phyloP scores from a whole-genome alignment of 805 yeast species.

The Candida bentonensis region DNA sequence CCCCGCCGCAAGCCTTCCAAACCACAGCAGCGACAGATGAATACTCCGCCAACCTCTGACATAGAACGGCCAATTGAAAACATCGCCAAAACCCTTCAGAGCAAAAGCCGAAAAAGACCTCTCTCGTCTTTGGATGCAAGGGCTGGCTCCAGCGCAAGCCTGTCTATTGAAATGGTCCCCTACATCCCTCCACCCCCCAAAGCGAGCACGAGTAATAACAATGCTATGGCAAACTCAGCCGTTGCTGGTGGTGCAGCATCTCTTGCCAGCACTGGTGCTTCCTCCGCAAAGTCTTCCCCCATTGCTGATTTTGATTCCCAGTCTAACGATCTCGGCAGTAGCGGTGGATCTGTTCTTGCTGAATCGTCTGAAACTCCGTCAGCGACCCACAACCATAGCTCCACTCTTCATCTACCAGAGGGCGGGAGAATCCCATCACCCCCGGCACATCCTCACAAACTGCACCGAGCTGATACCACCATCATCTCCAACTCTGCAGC shows the following conservation, averaged over 20 bases:
- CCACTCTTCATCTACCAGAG: background rate
- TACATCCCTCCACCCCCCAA: background rate
- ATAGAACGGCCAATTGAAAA: background rate
- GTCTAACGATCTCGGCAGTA: too few relatives aligned
- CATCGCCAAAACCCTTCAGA: background rate
- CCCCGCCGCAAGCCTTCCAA: background rate
- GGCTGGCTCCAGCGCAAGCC: background rate
- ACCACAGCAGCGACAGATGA: background rate
- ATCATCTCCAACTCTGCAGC: too few relatives aligned
- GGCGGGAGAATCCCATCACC: background rate
- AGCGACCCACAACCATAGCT: background rate
- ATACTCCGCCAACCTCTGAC: background rate
- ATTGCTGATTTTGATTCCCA: background rate
- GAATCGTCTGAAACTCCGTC: too few relatives aligned
- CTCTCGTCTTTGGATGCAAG: background rate
- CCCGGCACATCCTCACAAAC: too few relatives aligned
- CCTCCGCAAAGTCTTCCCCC: background rate
- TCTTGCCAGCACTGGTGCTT: too few relatives aligned
- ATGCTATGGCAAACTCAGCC: too few relatives aligned
- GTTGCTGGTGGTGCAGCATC: too few relatives aligned
- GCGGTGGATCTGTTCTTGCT: too few relatives aligned
- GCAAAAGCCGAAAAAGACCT: background rate
- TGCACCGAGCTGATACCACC: too few relatives aligned
- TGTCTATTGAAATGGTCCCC: background rate
- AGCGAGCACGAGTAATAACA: too few relatives aligned